phyloP scores from a whole-genome alignment of 495 filamentous ascomycete genomes.

The Penicillium alfredii region DNA sequence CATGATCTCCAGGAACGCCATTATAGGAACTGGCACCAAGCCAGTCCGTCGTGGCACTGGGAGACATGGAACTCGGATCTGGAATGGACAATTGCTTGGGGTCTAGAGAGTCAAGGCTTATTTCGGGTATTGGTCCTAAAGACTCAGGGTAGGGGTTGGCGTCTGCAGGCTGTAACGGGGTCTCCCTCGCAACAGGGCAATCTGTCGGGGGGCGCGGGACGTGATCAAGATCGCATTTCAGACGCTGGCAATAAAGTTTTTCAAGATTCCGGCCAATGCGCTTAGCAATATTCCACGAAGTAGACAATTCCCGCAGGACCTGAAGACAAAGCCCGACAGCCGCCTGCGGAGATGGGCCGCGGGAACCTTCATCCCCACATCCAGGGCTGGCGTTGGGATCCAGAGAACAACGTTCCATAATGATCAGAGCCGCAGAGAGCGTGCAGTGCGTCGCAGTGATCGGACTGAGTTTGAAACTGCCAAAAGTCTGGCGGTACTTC shows the following conservation, averaged over 20 bases:
- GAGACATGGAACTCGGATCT: background rate
- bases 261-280: conserved; percentile 23
- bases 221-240: conserved; percentile 9
- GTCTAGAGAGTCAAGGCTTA: background rate
- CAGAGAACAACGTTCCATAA: conserved; percentile 17
- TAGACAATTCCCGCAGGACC: conserved; percentile 19
- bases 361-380: background rate
- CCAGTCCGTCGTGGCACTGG: conserved; percentile 2
- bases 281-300: conserved; percentile 23
- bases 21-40: background rate
- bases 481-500: conserved; percentile 26
- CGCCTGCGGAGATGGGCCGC: conserved; percentile 7
- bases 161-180: no score
- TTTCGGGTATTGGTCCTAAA: no score
- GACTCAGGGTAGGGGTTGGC: no score
- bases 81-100: background rate
- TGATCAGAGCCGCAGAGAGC: conserved; percentile 20
- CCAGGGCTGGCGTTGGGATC: background rate
- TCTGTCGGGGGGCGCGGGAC: conserved; percentile 4
- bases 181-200: background rate
- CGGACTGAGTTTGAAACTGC: conserved; percentile 25
- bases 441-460: conserved; percentile 28
- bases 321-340: conserved; percentile 15
- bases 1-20: background rate
- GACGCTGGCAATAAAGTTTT: conserved; percentile 15